Base-by-base conservation (phyloP, 345 rosid genomes). In the Viola odorata region DNA sequence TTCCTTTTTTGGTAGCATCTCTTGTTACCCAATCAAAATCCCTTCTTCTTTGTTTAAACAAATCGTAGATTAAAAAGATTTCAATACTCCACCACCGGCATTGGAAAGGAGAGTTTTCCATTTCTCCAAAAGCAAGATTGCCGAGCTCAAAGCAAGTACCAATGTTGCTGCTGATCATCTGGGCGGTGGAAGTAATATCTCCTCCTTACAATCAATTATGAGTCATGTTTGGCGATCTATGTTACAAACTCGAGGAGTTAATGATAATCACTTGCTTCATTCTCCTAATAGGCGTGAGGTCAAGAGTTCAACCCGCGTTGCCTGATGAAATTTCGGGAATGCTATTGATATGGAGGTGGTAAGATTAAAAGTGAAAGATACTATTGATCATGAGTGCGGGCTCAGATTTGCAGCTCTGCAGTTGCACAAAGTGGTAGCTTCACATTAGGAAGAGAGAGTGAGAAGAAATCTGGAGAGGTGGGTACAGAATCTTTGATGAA, bases 141-240 rank as follows among this genome's bases (percentile, higher is more conserved):
- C 65, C 9, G 59, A 51, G 14, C 81, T 84, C 12, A 81, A 84
- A 75, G 74, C 76, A 3, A 71, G 58, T 53, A 82, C 78, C 54
- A 75, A 81, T 39, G 40, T 17, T 5, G 81, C 32, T 23, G 32
- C 32, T 23, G 32, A 23, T 23, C 32, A 23, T 23, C 32, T 77
- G n/a, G 54, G 49, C 37, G 73, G 57, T 41, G 57, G 67, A 1
- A 11, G 8, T 63, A 58, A 14, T 3, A 62, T 81, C 40, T 81
- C 82, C 12, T 77, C 81, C 11, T 70, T 81, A 53, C 88, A 84
- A 70, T 76, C 76, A 39, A 54, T 84, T 1, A 41, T 64, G 1
- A 60, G 76, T 9, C 81, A 79, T 64, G 3, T 84, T 15, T 81
- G 84, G 88, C 23, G 63, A 12, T 59, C 71, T 3, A 45, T 62